phyloP scores from a whole-genome alignment of 2,329 filamentous ascomycete genomes.

The Ophiostoma sp. region DNA sequence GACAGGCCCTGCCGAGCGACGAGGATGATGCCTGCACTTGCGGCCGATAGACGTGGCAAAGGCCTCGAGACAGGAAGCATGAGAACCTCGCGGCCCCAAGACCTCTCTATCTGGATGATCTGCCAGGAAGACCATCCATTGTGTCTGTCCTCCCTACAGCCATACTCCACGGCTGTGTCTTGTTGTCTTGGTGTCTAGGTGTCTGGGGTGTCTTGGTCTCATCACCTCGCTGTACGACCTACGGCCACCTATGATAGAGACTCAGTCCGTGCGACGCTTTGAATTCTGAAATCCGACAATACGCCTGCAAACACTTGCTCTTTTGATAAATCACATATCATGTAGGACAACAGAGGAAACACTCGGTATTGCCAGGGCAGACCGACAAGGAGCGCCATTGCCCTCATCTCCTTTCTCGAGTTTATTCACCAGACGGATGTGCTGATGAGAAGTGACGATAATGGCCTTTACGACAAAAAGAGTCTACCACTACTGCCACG shows the following conservation, averaged over 20 bases:
- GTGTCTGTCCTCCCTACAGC: background rate
- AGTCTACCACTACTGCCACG: background rate
- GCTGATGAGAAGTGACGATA: background rate
- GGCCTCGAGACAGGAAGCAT: background rate
- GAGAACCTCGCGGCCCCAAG: background rate
- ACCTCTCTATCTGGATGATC: background rate
- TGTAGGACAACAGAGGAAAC: background rate
- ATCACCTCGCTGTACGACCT: background rate
- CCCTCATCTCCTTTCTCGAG: background rate
- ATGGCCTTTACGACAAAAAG: background rate
- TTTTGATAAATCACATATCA: background rate
- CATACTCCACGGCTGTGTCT: background rate
- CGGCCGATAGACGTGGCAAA: background rate
- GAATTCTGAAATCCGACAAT: background rate
- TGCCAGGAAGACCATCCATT: background rate
- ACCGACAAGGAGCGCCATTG: background rate
- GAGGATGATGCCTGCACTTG: slow-evolving; percentile 6
- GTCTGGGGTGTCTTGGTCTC: background rate
- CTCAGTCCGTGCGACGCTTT: background rate
- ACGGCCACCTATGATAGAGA: background rate
- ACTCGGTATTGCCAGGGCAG: background rate
- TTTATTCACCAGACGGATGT: background rate
- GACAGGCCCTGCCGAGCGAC: background rate
- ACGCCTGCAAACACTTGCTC: background rate
- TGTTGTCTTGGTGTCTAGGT: background rate